Conservation (phyloP, 1,284 basidiomycete species). For the Ustilago crameri region DNA sequence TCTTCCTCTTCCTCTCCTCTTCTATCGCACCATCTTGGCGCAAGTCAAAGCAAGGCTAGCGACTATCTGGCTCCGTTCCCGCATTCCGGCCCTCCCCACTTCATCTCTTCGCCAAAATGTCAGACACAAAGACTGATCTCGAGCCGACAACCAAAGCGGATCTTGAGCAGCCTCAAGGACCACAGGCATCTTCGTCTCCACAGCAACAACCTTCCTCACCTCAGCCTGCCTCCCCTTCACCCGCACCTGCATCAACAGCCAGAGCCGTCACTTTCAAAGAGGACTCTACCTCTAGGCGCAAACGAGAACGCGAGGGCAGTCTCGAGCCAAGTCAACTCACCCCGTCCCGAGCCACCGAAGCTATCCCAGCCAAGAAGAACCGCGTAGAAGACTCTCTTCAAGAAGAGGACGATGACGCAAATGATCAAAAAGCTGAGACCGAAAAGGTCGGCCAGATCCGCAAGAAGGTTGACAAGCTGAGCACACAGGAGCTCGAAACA, state of each 20-base stretch:
- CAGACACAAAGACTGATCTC: constrained; percentile 14
- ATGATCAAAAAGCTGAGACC: constrained; percentile 28
- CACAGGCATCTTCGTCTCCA: constrained; percentile 15
- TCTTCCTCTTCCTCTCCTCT: neutral
- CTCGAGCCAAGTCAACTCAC: constrained; percentile 49
- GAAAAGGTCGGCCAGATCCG: constrained; percentile 62
- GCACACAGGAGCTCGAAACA: constrained; percentile 41
- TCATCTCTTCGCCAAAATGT: constrained; percentile 16
- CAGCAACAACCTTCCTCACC: constrained; percentile 1
- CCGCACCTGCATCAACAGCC: constrained; percentile 10
- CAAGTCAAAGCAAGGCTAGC: no score
- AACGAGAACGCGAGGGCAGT: constrained; percentile 58
- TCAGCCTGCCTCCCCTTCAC: neutral
- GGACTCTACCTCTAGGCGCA: constrained; percentile 45
- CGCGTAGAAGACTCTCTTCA: constrained; percentile 40
- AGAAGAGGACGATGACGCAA: constrained; percentile 38
- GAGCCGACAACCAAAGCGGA: constrained; percentile 6
- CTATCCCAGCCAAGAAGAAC: constrained; percentile 61
- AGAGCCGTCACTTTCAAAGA: constrained; percentile 23
- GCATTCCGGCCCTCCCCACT: no score
- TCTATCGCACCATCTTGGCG: neutral
- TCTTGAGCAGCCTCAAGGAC: constrained; percentile 10
- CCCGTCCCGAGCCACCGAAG: constrained; percentile 25
- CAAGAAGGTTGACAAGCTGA: constrained; percentile 55
- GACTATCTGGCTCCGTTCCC: no score